Base-by-base conservation (phyloP, 1,139 yeast genomes). In the Pichia sp. region DNA sequence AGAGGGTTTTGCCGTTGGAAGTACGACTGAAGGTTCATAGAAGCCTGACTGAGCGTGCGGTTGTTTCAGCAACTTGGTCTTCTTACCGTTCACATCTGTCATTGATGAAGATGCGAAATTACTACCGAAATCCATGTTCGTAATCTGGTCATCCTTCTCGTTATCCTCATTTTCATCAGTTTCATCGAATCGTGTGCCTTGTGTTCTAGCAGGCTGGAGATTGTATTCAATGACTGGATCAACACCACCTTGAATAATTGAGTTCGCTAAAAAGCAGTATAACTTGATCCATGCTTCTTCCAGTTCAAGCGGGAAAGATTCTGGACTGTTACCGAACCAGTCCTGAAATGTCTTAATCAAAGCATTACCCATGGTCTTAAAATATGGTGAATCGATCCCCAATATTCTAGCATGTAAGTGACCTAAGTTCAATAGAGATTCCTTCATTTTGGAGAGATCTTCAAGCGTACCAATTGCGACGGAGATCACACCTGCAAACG, bases 331-430 rank as follows among this genome's bases (percentile, higher is more conserved):
- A 28, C 42, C 47, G 39, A 52, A 79, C 49, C 94, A 60, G 56
- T 83, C 91, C 49, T 74, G 73, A 50, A 84, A 75, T 1, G 94
- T 84, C 47, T 72, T 73, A 40, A 84, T 65, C 36, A 85, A 64
- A 0, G 93, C 93, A 44, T 75, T 75, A 2, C 94, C 94, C 80
- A 85, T 80, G 31, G 79, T 59, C 55, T 81, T 85, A 52, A 79
- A 84, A 55, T 78, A 80, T 8, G 70, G 69, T 0, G 85, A 75
- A 46, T 80, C 87, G 33, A 83, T 80, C 12, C 84, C 86, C 45
- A 84, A 64, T 34, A 84, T 77, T 44, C 94, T 64, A 4, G 86
- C 64, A 55, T 84, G 94, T 38, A 86, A 65, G 55, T 82, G 82
- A 2, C 91, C 94, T 46, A 84, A 61, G 33, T 72, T 71, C 34